These are phyloP conservation scores for Coemansia sp. DNA, from an alignment of 192 early-diverging fungal species.

Conservation along the genomic window DNA sequence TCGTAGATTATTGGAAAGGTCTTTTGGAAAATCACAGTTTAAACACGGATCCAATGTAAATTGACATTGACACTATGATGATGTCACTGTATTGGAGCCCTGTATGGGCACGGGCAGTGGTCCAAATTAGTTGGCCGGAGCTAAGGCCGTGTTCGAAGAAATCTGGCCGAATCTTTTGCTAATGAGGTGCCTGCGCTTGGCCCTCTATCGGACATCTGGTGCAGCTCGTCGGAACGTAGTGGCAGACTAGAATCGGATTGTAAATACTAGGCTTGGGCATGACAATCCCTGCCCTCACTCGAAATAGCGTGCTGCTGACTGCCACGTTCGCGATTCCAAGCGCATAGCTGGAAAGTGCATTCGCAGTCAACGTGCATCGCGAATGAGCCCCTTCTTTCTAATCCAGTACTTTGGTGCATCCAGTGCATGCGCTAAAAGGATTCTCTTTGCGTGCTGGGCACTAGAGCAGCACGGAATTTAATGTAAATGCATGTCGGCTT, in stretches of 20 bases:
- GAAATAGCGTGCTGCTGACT: not conserved
- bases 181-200: not conserved
- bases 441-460: not conserved
- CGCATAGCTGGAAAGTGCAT: not conserved
- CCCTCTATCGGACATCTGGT: not conserved
- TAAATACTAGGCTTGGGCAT: not conserved
- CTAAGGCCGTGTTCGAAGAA: not conserved
- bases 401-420: not conserved
- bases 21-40: not conserved
- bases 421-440: not conserved
- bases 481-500: not conserved
- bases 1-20: not conserved
- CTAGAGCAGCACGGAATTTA: not conserved
- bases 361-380: not conserved
- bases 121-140: not conserved
- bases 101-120: not conserved
- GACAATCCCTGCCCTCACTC: not conserved
- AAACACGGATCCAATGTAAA: too few species aligned
- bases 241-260: not conserved
- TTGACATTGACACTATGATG: too few species aligned
- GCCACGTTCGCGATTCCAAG: not conserved
- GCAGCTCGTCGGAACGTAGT: not conserved
- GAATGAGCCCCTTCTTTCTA: not conserved
- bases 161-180: not conserved
- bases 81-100: not conserved